phyloP scores from a whole-genome alignment of 169 alveolate genomes.

The Theileria orientalis region DNA sequence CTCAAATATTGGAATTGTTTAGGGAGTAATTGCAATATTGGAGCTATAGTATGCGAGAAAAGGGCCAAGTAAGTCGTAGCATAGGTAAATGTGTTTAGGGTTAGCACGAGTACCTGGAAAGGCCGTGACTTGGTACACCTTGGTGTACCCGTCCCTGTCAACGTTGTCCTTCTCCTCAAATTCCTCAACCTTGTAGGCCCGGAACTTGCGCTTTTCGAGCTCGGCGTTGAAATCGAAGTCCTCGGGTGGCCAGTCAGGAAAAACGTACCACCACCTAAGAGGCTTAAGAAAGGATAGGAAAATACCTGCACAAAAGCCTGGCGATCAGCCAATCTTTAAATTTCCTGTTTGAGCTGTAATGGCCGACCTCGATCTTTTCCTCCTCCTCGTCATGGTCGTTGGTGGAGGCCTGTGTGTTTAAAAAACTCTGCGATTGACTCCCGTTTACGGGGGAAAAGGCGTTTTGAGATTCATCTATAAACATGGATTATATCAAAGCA shows the following conservation, averaged over 20 bases:
- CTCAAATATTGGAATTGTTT: neutral
- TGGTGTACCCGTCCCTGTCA: conserved; percentile 81
- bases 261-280: conserved; percentile 89
- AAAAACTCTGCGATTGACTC: neutral
- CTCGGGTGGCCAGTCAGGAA: conserved; percentile 93
- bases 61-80: too few species aligned
- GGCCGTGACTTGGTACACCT: conserved; percentile 86
- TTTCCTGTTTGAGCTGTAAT: conserved; percentile 31
- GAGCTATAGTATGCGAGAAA: neutral
- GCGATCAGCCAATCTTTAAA: conserved; percentile 51
- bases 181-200: conserved; percentile 79
- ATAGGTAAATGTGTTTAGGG: too few species aligned
- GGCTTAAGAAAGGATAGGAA: neutral
- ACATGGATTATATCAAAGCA: neutral
- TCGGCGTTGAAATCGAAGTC: conserved; percentile 76
- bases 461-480: neutral
- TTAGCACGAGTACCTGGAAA: conserved; percentile 67
- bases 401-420: conserved; percentile 16
- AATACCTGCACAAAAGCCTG: conserved; percentile 51
- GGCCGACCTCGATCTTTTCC: conserved; percentile 48
- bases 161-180: conserved; percentile 87
- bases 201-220: conserved; percentile 76
- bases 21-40: neutral
- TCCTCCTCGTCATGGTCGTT: conserved; percentile 42
- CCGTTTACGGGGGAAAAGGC: neutral